Conservation (phyloP, 2,329 filamentous ascomycete genomes). For the Zymoseptoria pseudotritici region DNA sequence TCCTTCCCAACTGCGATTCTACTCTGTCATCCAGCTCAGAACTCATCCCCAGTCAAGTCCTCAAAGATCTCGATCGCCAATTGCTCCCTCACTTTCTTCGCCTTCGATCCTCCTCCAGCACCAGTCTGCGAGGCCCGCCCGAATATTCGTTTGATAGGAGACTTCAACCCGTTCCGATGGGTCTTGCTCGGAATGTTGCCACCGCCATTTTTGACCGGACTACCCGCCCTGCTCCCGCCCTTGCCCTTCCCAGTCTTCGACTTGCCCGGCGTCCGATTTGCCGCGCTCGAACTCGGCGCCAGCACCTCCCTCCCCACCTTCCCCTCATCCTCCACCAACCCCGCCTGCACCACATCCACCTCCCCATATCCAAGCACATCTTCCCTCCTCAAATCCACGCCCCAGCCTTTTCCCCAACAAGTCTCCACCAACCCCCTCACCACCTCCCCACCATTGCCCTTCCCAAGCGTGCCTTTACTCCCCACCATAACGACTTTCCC, state of each 20-base stretch:
- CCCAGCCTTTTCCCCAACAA: constrained; percentile 1
- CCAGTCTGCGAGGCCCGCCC: neutral
- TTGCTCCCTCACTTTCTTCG: constrained; percentile 17
- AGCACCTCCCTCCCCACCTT: neutral
- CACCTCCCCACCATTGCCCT: neutral
- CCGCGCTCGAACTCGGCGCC: constrained; percentile 5
- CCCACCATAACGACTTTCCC: constrained; percentile 66
- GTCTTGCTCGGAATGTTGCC: neutral
- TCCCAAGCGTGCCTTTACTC: constrained; percentile 1
- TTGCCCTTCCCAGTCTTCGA: neutral
- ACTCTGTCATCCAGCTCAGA: constrained; percentile 1
- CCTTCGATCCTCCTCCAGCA: constrained; percentile 7
- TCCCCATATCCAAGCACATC: constrained; percentile 5
- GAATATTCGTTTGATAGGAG: neutral
- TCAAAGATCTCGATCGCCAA: constrained; percentile 25
- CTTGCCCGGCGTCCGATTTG: constrained; percentile 3
- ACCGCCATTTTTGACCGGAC: constrained; percentile 6
- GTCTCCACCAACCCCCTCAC: constrained; percentile 5
- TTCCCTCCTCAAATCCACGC: neutral
- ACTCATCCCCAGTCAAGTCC: constrained; percentile 22
- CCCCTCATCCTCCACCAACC: constrained; percentile 3
- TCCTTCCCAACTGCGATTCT: neutral
- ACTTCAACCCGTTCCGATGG: neutral
- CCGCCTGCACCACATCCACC: constrained; percentile 2
- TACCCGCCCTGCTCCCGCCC: neutral